Base-by-base conservation (phyloP, 78 protist species). In the Emiliania huxleyi region DNA sequence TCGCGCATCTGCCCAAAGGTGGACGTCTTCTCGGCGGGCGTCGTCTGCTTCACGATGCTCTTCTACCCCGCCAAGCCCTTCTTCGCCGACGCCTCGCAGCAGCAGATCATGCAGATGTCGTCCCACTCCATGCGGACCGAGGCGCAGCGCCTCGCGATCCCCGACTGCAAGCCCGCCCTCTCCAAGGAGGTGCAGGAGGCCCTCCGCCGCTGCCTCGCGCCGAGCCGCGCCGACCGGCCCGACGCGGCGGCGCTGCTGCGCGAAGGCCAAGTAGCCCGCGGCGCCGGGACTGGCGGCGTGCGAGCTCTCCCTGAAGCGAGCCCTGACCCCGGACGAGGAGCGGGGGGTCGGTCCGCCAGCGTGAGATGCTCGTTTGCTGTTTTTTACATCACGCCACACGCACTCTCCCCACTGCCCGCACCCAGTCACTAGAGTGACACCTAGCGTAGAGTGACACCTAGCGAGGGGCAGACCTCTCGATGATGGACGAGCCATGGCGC, bases 11-110 rank as follows among this genome's bases (percentile, higher is more conserved):
- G 62, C 69, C 19, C 91, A 40, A 96, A 97, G 94, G 99, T 98
- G 44, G 99, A 98, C 49, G 97, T 98, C 22, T 98, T 98, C 99
- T 71, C 95, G 11, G 96, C 91, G 44, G 99, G 99, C 26, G 98
- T 97, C 44, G 94, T 98, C 73, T 92, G 96, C 55, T 98, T 81
- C 62, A 97, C 97, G 49, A 91, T 90, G 96, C 97, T 98, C 35
- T 77, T 75, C 46, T 96, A 56, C 49, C 99, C 98, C 0, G 11
- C 22, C 62, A 73, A 93, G 69, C 99, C 99, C 18, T 98, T 97
- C 43, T 98, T 98, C 49, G 77, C 97, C 90, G 90, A 91, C 46
- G 25, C 84, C 21, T 33, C 95, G 26, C 98, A 93, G 92, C 90
- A 71, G 55, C 89, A 55, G 35, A 90, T 93, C 11, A 94, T 96